Evolutionary conservation across 1,284 basidiomycete species (phyloP).

Genomic region (Tetrapyrgos nigripes): DNA sequence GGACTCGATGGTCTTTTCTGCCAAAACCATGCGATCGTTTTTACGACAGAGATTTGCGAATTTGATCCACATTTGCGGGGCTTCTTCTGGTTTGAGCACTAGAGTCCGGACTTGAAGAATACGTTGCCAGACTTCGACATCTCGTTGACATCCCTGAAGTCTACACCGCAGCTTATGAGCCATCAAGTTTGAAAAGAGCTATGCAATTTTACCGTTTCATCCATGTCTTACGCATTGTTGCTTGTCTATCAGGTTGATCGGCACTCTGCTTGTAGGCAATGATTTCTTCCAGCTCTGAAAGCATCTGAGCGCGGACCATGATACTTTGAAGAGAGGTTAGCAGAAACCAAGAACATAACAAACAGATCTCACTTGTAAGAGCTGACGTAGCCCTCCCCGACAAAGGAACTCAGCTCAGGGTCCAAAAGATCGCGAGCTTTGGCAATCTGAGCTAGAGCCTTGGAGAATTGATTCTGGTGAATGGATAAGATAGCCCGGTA

Average conservation of each 20-base stretch:
- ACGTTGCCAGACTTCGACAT: slow-evolving; percentile 99
- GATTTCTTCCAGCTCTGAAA: slow-evolving; percentile 98
- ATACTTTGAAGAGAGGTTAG: slow-evolving; percentile 57
- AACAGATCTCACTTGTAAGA: slow-evolving; percentile 85
- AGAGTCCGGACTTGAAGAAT: slow-evolving; percentile 96
- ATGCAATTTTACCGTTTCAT: slow-evolving; percentile 76
- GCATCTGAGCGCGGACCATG: slow-evolving; percentile 98
- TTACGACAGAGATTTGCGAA: slow-evolving; percentile 60
- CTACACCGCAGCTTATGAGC: slow-evolving; percentile 44
- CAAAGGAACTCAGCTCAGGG: slow-evolving; percentile 90
- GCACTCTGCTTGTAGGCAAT: slow-evolving; percentile 95
- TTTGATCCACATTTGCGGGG: slow-evolving; percentile 94
- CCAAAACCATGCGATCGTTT: slow-evolving; percentile 72
- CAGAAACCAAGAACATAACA: not conserved
- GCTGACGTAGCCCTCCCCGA: slow-evolving; percentile 95
- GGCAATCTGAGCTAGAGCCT: slow-evolving; percentile 90
- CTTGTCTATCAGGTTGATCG: slow-evolving; percentile 93
- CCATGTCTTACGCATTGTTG: slow-evolving; percentile 90
- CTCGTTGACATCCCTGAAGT: slow-evolving; percentile 95
- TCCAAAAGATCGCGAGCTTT: slow-evolving; percentile 96
- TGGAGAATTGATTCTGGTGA: slow-evolving; percentile 95
- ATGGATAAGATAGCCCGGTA: slow-evolving; percentile 96
- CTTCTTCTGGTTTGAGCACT: slow-evolving; percentile 93
- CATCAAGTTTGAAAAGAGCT: not conserved
- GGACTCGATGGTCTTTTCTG: slow-evolving; percentile 97